Percentiles rank a stretch among this genome's conserved stretches.
These are phyloP conservation scores for Maudiozyma bulderi DNA, from an alignment of 805 yeast species.

Conservation along the genomic window DNA sequence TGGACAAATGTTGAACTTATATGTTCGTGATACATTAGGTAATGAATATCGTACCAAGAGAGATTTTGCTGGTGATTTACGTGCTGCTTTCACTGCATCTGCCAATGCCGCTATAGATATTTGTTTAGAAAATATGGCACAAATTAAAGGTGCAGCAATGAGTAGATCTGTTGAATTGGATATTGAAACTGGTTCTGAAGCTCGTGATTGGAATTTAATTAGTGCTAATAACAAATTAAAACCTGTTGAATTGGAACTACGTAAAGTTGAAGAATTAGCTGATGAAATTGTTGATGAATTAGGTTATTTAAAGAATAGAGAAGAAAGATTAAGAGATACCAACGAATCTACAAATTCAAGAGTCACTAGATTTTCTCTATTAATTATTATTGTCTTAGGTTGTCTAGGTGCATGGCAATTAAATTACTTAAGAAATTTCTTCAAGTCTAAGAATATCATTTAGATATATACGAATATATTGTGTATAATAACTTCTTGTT, in stretches of 20 bases:
- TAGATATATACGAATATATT: neutral
- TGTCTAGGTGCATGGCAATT: constrained; percentile 89
- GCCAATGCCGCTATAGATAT: constrained; percentile 79
- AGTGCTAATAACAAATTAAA: constrained; percentile 89
- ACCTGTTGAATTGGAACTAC: constrained; percentile 85
- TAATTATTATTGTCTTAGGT: constrained; percentile 58
- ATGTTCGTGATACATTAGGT: constrained; percentile 68
- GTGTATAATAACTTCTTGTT: neutral
- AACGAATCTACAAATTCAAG: constrained; percentile 93
- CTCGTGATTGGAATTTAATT: constrained; percentile 94
- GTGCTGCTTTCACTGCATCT: constrained; percentile 79
- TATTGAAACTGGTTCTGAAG: constrained; percentile 91
- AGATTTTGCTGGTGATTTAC: constrained; percentile 62
- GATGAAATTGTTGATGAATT: constrained; percentile 73
- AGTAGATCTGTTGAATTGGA: constrained; percentile 78
- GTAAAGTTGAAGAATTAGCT: constrained; percentile 76
- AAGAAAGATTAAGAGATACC: constrained; percentile 88
- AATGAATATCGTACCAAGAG: constrained; percentile 74
- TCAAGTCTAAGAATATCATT: constrained; percentile 75
- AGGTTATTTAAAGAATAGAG: constrained; percentile 77
- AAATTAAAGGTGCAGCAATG: constrained; percentile 31
- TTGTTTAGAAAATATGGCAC: constrained; percentile 63
- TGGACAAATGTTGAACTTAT: constrained; percentile 70
- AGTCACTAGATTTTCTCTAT: constrained; percentile 75
- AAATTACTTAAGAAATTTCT: constrained; percentile 82